These are phyloP conservation scores for Pseudocercospora fuligena DNA, from an alignment of 2,329 filamentous ascomycete species.

Conservation along the genomic window DNA sequence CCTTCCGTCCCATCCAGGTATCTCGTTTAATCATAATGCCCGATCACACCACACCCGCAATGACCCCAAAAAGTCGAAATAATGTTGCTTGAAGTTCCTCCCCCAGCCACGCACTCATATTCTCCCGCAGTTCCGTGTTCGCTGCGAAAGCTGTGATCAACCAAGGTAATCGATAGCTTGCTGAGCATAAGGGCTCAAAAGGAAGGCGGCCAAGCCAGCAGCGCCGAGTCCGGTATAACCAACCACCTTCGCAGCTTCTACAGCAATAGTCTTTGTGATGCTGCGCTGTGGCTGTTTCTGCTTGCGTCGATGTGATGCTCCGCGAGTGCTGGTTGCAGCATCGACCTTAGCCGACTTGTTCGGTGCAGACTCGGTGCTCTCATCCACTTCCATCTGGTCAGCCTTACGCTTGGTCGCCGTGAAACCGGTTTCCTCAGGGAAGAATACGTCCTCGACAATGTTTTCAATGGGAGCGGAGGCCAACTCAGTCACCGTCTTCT, in stretches of 20 bases:
- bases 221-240: constrained; percentile 31
- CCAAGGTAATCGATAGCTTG: constrained; percentile 31
- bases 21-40: constrained; percentile 1
- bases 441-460: not conserved
- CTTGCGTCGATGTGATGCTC: constrained; percentile 8
- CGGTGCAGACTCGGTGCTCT: constrained; percentile 11
- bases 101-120: not conserved
- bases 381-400: constrained; percentile 23
- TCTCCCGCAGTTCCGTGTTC: not conserved
- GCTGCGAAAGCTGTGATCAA: constrained; percentile 12
- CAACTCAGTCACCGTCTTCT: not conserved
- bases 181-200: constrained; percentile 35
- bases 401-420: constrained; percentile 35
- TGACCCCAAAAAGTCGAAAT: not conserved
- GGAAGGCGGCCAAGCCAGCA: constrained; percentile 33
- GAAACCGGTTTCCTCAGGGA: not conserved
- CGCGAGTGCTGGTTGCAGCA: constrained; percentile 13
- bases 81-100: not conserved
- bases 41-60: not conserved
- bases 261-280: constrained; percentile 17
- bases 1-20: constrained; percentile 5
- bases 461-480: not conserved
- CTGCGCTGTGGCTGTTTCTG: constrained; percentile 11
- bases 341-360: constrained; percentile 21
- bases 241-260: constrained; percentile 25